Conservation (phyloP, 768 basidiomycete species). For the Pisolithus sp. region DNA sequence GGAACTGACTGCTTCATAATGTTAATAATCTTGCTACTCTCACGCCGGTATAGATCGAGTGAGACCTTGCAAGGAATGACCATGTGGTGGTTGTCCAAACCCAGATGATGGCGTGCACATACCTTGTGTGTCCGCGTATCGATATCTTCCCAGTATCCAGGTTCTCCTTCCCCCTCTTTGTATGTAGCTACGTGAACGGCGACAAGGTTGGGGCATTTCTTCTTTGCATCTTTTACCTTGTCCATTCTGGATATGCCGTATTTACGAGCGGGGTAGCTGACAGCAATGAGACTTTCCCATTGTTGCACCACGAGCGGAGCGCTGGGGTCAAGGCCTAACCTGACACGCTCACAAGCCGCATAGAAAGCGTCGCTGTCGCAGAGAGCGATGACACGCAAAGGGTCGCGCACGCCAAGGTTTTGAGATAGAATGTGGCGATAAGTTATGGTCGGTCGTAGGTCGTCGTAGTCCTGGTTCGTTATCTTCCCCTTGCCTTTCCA, state of each 20-base stretch:
- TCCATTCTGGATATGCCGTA: slow-evolving; percentile 93
- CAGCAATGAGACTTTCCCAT: slow-evolving; percentile 86
- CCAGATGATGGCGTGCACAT: slow-evolving; percentile 1
- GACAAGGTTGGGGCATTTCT: slow-evolving; percentile 76
- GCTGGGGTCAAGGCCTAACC: slow-evolving; percentile 57
- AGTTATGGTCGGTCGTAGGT: slow-evolving; percentile 63
- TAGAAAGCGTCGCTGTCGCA: slow-evolving; percentile 89
- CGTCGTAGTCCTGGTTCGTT: slow-evolving; percentile 42
- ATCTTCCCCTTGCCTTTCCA: slow-evolving; percentile 58
- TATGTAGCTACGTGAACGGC: slow-evolving; percentile 95
- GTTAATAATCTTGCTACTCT: slow-evolving; percentile 80
- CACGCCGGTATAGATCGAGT: slow-evolving; percentile 86
- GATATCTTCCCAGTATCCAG: slow-evolving; percentile 88
- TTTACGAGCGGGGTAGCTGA: slow-evolving; percentile 91
- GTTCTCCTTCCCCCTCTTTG: slow-evolving; percentile 78
- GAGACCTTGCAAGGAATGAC: slow-evolving; percentile 55
- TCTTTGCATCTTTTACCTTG: slow-evolving; percentile 73
- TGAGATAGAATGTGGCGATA: slow-evolving; percentile 72
- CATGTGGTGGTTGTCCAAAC: not conserved
- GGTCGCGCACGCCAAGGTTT: slow-evolving; percentile 64
- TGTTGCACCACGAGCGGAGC: slow-evolving; percentile 79
- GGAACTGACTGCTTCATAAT: slow-evolving; percentile 78
- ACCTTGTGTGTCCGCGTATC: slow-evolving; percentile 93
- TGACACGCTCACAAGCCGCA: slow-evolving; percentile 78
- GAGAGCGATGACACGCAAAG: slow-evolving; percentile 78